phyloP scores from a whole-genome alignment of 257 asterid species.

The Jacaranda mimosifolia region DNA sequence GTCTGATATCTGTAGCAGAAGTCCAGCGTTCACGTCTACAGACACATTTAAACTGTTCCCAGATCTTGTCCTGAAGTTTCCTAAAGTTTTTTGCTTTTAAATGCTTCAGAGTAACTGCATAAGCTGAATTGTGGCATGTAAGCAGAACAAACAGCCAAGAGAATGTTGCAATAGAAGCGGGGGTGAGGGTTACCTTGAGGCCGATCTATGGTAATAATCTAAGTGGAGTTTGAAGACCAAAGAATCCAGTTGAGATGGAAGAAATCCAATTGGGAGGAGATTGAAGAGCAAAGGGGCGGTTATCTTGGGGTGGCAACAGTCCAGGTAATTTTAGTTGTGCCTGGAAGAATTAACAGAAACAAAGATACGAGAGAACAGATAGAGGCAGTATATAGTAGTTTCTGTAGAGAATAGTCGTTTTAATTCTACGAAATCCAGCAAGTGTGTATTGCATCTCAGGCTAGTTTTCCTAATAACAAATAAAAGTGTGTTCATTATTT shows the following conservation, averaged over 20 bases:
- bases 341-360: conserved; percentile 9
- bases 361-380: neutral
- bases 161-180: neutral
- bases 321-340: conserved; percentile 32
- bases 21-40: neutral
- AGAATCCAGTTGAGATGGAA: conserved; percentile 10
- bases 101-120: conserved; percentile 33
- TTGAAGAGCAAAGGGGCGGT: neutral
- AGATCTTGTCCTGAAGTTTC: conserved; percentile 8
- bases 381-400: conserved; percentile 38
- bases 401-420: conserved; percentile 38
- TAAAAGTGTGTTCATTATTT: neutral
- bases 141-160: conserved; percentile 14
- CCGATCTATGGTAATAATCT: neutral
- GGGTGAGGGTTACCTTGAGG: too few species aligned
- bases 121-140: conserved; percentile 25
- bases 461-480: conserved; percentile 26
- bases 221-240: conserved; percentile 19
- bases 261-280: neutral
- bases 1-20: neutral
- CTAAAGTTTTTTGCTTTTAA: conserved; percentile 4
- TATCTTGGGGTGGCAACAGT: neutral
- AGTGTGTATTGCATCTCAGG: conserved; percentile 21
- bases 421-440: conserved; percentile 22
- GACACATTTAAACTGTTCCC: neutral